Evolutionary conservation across 495 filamentous ascomycete species (phyloP), one percentile per base, ranked within the genome.

Genomic region (Talaromyces proteolyticus): DNA sequence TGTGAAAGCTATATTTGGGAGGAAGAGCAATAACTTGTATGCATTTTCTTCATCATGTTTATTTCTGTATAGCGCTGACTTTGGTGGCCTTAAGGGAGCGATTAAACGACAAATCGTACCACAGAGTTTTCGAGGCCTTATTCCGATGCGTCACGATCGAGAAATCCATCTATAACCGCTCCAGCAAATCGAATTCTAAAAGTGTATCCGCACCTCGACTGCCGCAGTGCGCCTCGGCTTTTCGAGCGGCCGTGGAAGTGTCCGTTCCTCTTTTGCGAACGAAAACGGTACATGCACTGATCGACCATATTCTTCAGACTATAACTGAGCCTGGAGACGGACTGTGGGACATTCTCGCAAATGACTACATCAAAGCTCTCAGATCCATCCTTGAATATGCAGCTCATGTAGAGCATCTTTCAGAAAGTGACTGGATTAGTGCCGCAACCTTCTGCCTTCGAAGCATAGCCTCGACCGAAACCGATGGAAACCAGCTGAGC

Each of bases 231-330:
- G 89, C 86, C n/a, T 78, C 78, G 25, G 82, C 84, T 19, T 63
- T 97, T 42, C 84, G 88, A 19, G 67, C 82, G 2, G 79, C 83
- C 29, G 76, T 95, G 40, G 79, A 85, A 54, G 73, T 81, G 41
- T 86, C 86, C 18, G 70, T 87, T 40, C 65, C 68, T 46, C 85
- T 81, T 50, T 58, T 97, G 52, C 85, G 82, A 61, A 67, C 69
- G 41, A 94, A 89, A 60, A 89, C 90, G 2, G 77, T 91, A 22
- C 81, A 82, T 53, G 79, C 88, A 3, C 63, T 96, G 21, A 71
- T 91, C 51, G 84, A 89, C 42, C 91, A 95, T 63, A 85, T 97
- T 50, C 81, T 77, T 17, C 81, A 96, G 54, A 83, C 79, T 36
- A 70, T 97, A 36, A 79, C 79, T 11, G 70, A 73, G 3, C 65